Evolutionary conservation across 164 flowering plant species (phyloP), one percentile per base, ranked within the genome.

Genomic region (Berberis vulgaris): DNA sequence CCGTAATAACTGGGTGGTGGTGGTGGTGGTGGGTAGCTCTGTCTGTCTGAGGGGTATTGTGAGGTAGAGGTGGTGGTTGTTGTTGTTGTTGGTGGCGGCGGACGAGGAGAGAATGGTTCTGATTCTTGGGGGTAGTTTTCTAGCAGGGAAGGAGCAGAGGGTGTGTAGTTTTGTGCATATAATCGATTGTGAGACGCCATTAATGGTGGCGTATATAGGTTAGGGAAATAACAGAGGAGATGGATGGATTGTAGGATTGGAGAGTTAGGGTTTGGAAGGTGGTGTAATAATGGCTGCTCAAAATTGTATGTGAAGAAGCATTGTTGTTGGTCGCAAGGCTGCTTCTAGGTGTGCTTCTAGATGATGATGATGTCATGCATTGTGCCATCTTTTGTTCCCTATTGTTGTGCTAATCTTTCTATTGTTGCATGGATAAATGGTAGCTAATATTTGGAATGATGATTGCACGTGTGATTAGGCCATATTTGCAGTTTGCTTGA

Each of bases 81-180:
- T 26, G 50, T 9, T 10, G 55, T 26, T 47, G 50, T 6, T 49
- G 55, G 40, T 6, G n/a, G 7, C 54, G 1, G 4, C 0, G 5
- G 41, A 1, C 57, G 26, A 49, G 71, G 42, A 41, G 71, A 56
- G 56, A 55, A 9, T 40, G 43, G 49, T 7, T 11, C 59, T 10
- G 60, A 61, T 6, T 38, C 49, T 13, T 62, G 67, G 42, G 59
- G 67, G 50, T 63, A 53, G 43, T 52, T 62, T 38, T 73, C 78
- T 1, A 80, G 81, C 60, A 76, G 43, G 9, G 77, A 43, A 8
- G 85, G 83, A 0, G 82, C 79, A 6, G 86, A 78, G 3, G 83
- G 80, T 3, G 79, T 68, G 45, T 72, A 67, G 50, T 64, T 67
- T 2, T 75, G 69, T 43, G 77, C 54, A 0, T 64, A 54, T 53